Evolutionary conservation across 2,329 filamentous ascomycete species (phyloP), one percentile per base, ranked within the genome.

Genomic region (Helicocarpus griseus): DNA sequence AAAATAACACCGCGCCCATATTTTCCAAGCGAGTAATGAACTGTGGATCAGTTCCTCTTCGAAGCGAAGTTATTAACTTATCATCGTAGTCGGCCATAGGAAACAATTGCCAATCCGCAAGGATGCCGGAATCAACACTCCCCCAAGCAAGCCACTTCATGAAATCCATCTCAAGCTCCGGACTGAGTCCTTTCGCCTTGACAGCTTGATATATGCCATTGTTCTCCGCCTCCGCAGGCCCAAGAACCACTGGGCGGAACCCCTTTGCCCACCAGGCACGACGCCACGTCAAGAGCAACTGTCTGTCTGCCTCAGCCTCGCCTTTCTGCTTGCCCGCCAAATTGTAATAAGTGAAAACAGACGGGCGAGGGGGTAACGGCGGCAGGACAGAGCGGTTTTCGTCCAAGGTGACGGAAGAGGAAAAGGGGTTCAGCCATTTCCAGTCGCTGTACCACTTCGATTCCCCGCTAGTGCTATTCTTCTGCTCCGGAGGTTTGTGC

Each of bases 181-280:
- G 64, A n/a, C 83, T 76, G 28, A 89, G 62, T 52, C 81, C 68
- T 43, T 64, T 51, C 21, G 68, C 65, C 65, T 89, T 83, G 49
- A 95, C 72, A 49, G 83, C 75, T 57, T 82, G 76, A 65, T 91
- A 95, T 19, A 87, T 70, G 1, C 87, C 87, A 63, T 95, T 93
- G 62, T 82, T 83, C 75, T 84, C 86, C 17, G 90, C 89, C 65
- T 97, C 91, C 1, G 79, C 81, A 14, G 82, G 79, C 48, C 86
- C 84, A 51, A 97, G 70, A 38, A 97, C 86, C 6, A 93, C 77
- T 0, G 93, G 91, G 56, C 78, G 82, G 71, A 97, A 96, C 9
- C 91, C 93, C 61, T 94, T 83, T 0, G 90, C 89, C 87, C 89
- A 97, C 89, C 91, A 97, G 2, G 91, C 90, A 43, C 89, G 80